Evolutionary conservation across 805 yeast genomes (phyloP), one percentile per base, ranked within the genome.

Genomic region (Ogataea pignaliae): DNA sequence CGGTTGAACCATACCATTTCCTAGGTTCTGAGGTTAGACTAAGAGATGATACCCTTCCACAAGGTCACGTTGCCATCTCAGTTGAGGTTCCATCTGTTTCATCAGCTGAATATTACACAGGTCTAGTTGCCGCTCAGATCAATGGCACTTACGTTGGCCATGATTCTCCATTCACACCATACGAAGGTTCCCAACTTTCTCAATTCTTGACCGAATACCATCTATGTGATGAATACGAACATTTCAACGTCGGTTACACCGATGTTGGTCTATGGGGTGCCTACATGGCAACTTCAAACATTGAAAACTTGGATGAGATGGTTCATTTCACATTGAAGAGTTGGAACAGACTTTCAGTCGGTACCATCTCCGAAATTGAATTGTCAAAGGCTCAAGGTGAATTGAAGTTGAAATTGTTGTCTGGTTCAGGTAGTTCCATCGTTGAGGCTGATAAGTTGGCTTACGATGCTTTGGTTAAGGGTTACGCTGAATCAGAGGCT

Each of bases 241-340:
- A 85, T 69, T 86, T 83, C 76, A 78, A 87, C 51, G 67, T 68
- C 41, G 80, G 87, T 38, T 85, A 80, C 76, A 75, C 85, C 53
- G 88, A 85, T 67, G 72, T 84, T 46, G 93, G 93, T 63, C 76
- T 86, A 65, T 86, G 90, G 88, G 95, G 95, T 64, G 81, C 83
- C 71, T 71, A 76, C 65, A 73, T 87, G 50, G 80, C 76, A 61
- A 74, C 83, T 52, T 69, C 82, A 46, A 78, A 83, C 68, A 64
- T 82, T 53, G 65, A 52, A 34, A 69, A 71, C 57, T 70, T 86
- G 54, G 95, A 86, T 67, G 95, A 86, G 63, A 76, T 84, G 52
- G 74, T 81, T 50, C 95, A 86, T 69, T 86, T 86, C 71, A 74
- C 88, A 46, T 72, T 85, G 69, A 86, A 84, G 69, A 86, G 85